A percentile compares a stretch with the other conserved stretches of the same genome.
phyloP scores from a whole-genome alignment of 2,329 filamentous ascomycete species.

The Alternaria triticimaculans region DNA sequence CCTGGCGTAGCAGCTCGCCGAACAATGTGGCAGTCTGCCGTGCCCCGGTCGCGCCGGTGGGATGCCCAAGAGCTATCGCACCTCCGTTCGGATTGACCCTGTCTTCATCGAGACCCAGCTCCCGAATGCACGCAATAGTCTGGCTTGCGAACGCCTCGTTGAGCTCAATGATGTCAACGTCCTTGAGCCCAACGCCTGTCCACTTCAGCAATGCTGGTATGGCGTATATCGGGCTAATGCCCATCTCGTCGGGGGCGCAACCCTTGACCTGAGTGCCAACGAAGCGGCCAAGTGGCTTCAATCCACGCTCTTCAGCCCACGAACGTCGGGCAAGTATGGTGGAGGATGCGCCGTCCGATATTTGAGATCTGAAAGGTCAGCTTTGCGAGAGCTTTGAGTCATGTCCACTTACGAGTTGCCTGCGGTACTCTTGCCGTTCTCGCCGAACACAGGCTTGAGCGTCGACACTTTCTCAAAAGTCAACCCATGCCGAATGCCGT shows the following conservation, averaged over 20 bases:
- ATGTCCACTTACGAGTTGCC: slow-evolving; percentile 66
- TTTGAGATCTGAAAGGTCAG: slow-evolving; percentile 70
- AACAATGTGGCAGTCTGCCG: slow-evolving; percentile 85
- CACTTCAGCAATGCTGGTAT: slow-evolving; percentile 81
- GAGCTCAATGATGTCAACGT: slow-evolving; percentile 88
- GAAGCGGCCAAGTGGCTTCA: slow-evolving; percentile 92
- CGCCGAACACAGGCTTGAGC: slow-evolving; percentile 86
- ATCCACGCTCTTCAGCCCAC: slow-evolving; percentile 81
- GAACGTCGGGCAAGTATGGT: slow-evolving; percentile 91
- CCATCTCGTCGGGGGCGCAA: slow-evolving; percentile 93
- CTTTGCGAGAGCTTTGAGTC: neutral
- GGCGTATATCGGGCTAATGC: slow-evolving; percentile 78
- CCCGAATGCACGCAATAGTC: slow-evolving; percentile 83
- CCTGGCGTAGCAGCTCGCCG: slow-evolving; percentile 69
- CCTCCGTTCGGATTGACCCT: slow-evolving; percentile 85
- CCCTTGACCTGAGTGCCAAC: slow-evolving; percentile 91
- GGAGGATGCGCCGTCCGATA: slow-evolving; percentile 91
- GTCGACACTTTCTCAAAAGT: slow-evolving; percentile 81
- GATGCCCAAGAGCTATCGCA: slow-evolving; percentile 83
- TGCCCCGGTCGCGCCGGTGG: slow-evolving; percentile 75
- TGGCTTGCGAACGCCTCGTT: slow-evolving; percentile 98
- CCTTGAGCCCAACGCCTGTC: slow-evolving; percentile 75
- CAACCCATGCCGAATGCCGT: slow-evolving; percentile 89
- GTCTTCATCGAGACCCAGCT: slow-evolving; percentile 70
- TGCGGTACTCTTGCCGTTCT: slow-evolving; percentile 89